Evolutionary conservation across 2,329 filamentous ascomycete species (phyloP), one percentile per base, ranked within the genome.

Genomic region (Endoconidiophora polonica): DNA sequence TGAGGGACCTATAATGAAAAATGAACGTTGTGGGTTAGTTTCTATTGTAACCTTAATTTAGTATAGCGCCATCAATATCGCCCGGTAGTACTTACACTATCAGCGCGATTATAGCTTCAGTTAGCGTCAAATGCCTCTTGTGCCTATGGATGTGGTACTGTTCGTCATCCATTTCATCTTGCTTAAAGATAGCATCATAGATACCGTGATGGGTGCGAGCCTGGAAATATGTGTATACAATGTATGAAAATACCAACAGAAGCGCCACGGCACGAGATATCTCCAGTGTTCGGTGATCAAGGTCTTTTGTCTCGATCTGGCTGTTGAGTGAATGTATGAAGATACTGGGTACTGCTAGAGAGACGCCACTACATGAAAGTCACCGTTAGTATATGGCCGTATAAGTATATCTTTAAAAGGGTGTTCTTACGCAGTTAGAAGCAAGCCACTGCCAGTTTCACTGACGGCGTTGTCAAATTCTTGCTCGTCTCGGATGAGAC

Each of bases 191-290:
- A 50, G 79, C 78, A 57, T 84, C 77, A 66, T 84, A 87, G 50
- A 90, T 79, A 54, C 78, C 74, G 59, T 90, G 81, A 61, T 90
- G 83, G 1, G 81, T 83, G 46, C 74, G 74, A n/a, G 80, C 74
- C 59, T 90, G 85, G 66, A 86, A 91, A 58, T 72, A 77, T 43
- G 86, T 63, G 54, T 72, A 85, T 59, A 81, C 70, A 14, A 69
- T 57, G 58, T 86, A 90, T 23, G 82, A 74, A 6, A 83, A 62
- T 2, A 90, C 68, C 3, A 88, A 73, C 38, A 88, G 74, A 44
- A 88, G 67, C 1, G 84, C 72, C 1, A 83, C 78, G 48, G 79
- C 74, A 46, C 81, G 79, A 24, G 82, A 86, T 56, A 90, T 81
- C 52, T 72, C 70, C 41, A 82, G 66, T 0, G 77, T 74, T 53